Conservation (phyloP, 1,139 yeast species). For the Blastobotrys persicus region DNA sequence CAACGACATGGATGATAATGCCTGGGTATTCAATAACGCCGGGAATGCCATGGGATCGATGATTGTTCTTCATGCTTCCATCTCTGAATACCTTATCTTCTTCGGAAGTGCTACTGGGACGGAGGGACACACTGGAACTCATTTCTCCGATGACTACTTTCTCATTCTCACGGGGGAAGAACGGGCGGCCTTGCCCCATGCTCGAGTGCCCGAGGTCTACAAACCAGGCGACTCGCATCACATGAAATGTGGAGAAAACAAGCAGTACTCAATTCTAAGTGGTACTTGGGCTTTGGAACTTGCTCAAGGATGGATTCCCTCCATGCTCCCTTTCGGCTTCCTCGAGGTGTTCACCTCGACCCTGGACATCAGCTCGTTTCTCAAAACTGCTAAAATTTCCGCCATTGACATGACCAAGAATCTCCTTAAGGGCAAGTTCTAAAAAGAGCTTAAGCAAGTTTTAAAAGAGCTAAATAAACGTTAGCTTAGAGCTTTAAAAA, state of each 20-base stretch:
- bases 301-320: constrained; percentile 99
- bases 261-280: constrained; percentile 82
- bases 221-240: constrained; percentile 75
- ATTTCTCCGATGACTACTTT: constrained; percentile 95
- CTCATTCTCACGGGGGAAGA: constrained; percentile 82
- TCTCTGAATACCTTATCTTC: constrained; percentile 84
- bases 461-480: too few relatives aligned
- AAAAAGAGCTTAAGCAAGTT: too few relatives aligned
- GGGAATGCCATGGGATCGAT: constrained; percentile 99
- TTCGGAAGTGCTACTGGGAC: constrained; percentile 90
- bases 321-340: constrained; percentile 96
- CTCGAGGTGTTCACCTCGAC: constrained; percentile 78
- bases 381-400: constrained; percentile 67
- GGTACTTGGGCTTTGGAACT: constrained; percentile 80
- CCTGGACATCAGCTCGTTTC: constrained; percentile 67
- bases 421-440: constrained; percentile 66
- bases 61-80: constrained; percentile 94
- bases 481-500: too few relatives aligned
- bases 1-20: constrained; percentile 67
- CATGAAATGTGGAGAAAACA: constrained; percentile 64
- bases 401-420: constrained; percentile 74
- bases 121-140: constrained; percentile 94
- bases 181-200: constrained; percentile 63
- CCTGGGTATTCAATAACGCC: constrained; percentile 96
- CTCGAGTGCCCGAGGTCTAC: constrained; percentile 62